Conservation (phyloP, 1,284 basidiomycete species). For the Macrocystidia cucumis region DNA sequence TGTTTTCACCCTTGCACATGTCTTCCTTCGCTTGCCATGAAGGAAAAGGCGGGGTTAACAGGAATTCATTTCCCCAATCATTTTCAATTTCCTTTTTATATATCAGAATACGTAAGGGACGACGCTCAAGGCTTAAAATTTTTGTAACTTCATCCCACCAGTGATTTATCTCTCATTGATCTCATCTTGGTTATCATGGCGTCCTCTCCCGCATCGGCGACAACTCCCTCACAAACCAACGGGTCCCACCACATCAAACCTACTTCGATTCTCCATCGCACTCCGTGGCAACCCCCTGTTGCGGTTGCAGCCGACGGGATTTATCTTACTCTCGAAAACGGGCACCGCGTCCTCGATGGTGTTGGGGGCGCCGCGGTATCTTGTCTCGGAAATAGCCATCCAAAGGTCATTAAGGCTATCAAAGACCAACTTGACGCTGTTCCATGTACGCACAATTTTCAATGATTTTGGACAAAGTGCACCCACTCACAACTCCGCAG, state of each 20-base stretch:
- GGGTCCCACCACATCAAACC: slow-evolving; percentile 10
- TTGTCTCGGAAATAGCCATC: slow-evolving; percentile 71
- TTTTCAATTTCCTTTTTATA: no score
- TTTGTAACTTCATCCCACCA: no score
- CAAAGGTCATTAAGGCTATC: slow-evolving; percentile 60
- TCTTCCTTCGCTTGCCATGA: no score
- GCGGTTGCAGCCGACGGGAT: slow-evolving; percentile 61
- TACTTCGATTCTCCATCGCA: slow-evolving; percentile 48
- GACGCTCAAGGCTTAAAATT: no score
- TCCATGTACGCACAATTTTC: slow-evolving; percentile 43
- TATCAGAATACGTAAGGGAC: no score
- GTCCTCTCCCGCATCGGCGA: background rate
- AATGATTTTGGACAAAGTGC: background rate
- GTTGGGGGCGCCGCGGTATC: slow-evolving; percentile 82
- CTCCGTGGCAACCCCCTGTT: slow-evolving; percentile 63
- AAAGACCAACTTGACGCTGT: slow-evolving; percentile 73
- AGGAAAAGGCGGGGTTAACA: no score
- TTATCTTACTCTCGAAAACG: slow-evolving; percentile 62
- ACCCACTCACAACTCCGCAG: slow-evolving; percentile 24
- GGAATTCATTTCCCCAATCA: no score
- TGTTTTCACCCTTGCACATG: no score
- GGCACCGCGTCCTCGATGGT: slow-evolving; percentile 60
- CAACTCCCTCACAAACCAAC: slow-evolving; percentile 5
- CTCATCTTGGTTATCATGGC: slow-evolving; percentile 1
- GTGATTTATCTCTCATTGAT: no score